Conservation (phyloP, 352 stramenopile genomes). For the Phytophthora sp. region DNA sequence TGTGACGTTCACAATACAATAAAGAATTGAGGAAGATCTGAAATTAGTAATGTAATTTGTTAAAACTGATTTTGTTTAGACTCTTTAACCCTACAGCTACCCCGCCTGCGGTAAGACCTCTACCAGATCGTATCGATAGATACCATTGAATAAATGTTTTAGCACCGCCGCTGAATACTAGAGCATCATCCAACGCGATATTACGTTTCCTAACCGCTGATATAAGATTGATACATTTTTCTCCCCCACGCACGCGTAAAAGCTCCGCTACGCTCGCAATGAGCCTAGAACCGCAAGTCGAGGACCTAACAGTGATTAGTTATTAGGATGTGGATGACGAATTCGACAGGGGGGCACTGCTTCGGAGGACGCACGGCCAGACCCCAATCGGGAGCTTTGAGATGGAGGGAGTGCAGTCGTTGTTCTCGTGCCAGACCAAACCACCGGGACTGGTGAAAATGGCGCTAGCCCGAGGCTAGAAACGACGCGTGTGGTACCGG, state of each 20-base stretch:
- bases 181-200: not conserved
- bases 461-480: not conserved
- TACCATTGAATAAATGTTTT: not conserved
- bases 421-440: not conserved
- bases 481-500: too few species aligned
- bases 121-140: too few species aligned
- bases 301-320: not conserved
- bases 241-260: not conserved
- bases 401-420: not conserved
- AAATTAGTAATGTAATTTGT: too few species aligned
- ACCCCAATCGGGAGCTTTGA: too few species aligned
- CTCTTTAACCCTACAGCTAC: too few species aligned
- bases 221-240: not conserved
- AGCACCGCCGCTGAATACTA: not conserved
- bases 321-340: not conserved
- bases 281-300: not conserved
- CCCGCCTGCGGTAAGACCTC: too few species aligned
- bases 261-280: too few species aligned
- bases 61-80: too few species aligned
- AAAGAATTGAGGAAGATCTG: too few species aligned
- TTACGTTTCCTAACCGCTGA: not conserved
- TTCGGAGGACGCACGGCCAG: not conserved
- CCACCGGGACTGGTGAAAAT: not conserved
- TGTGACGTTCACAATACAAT: too few species aligned
- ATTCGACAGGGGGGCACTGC: not conserved